These are phyloP conservation scores for Lentinula aciculospora DNA, from an alignment of 768 basidiomycete genomes.

Conservation along the genomic window DNA sequence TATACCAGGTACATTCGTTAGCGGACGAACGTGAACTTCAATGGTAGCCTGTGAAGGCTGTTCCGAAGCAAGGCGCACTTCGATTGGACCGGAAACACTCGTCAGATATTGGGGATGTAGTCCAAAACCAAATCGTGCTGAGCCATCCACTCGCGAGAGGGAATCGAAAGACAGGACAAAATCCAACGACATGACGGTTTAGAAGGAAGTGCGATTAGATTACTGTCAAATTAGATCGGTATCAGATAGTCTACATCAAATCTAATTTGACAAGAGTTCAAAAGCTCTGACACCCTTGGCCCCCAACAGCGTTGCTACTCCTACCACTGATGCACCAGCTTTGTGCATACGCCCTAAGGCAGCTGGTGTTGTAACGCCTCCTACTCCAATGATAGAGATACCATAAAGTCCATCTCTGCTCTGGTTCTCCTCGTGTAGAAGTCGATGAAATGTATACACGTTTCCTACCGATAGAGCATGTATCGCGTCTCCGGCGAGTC, in stretches of 20 bases:
- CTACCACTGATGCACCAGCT: conserved; percentile 72
- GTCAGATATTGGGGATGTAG: conserved; percentile 44
- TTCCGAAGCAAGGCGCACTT: conserved; percentile 65
- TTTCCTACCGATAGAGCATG: conserved; percentile 79
- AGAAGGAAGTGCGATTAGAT: background rate
- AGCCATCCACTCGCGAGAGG: conserved; percentile 62
- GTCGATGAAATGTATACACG: conserved; percentile 52
- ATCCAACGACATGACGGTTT: background rate
- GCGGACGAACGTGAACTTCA: conserved; percentile 68
- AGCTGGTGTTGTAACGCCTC: conserved; percentile 64
- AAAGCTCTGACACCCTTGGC: conserved; percentile 51
- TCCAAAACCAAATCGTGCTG: conserved; percentile 62
- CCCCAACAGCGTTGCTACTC: conserved; percentile 47
- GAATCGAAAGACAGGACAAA: background rate
- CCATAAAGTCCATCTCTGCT: conserved; percentile 31
- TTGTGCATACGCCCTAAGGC: conserved; percentile 64
- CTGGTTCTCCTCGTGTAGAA: conserved; percentile 29
- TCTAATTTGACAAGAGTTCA: conserved; percentile 26
- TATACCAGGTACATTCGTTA: conserved; percentile 64
- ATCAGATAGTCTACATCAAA: background rate
- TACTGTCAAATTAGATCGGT: background rate
- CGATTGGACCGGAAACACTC: conserved; percentile 78
- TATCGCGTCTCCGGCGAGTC: conserved; percentile 70
- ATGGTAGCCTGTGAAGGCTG: conserved; percentile 68
- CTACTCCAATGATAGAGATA: conserved; percentile 72